A percentile compares a stretch with the other conserved stretches of the same genome.
Evolutionary conservation across 2,329 filamentous ascomycete species (phyloP).

Genomic region (Verticillium dahliae): DNA sequence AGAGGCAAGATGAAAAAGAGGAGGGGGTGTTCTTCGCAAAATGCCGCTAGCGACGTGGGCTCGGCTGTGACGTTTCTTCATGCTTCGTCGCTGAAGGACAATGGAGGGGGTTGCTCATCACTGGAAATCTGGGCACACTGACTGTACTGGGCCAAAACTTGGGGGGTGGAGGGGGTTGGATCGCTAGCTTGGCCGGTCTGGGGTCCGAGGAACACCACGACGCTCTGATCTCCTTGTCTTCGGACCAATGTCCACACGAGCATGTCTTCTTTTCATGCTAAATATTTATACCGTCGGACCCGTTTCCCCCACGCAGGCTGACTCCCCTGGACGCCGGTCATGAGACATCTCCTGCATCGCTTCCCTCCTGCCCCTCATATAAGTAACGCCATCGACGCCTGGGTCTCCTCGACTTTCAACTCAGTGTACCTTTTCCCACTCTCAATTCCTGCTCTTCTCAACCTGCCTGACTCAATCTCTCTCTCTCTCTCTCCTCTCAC

Average conservation of each 20-base stretch:
- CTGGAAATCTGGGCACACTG: neutral
- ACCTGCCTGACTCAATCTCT: slow-evolving; percentile 4
- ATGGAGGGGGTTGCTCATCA: neutral
- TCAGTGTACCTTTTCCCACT: slow-evolving; percentile 13
- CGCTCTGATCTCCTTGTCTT: slow-evolving; percentile 16
- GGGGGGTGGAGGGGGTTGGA: neutral
- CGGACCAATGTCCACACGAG: slow-evolving; percentile 32
- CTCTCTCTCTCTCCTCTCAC: slow-evolving; percentile 1
- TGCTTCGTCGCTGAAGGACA: neutral
- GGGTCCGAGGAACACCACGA: slow-evolving; percentile 8
- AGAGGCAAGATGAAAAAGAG: neutral
- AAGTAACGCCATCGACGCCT: neutral
- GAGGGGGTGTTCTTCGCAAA: neutral
- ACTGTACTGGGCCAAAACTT: neutral
- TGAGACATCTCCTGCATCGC: slow-evolving; percentile 16
- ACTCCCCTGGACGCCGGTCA: slow-evolving; percentile 20
- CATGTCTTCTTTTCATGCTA: slow-evolving; percentile 17
- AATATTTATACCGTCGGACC: slow-evolving; percentile 19
- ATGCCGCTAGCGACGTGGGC: neutral
- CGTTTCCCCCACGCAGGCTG: slow-evolving; percentile 16
- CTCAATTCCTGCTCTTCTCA: slow-evolving; percentile 4
- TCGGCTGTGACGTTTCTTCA: neutral
- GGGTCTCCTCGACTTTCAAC: slow-evolving; percentile 2
- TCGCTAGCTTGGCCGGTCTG: slow-evolving; percentile 10
- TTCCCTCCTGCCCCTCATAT: slow-evolving; percentile 19